Base-by-base conservation (phyloP, 352 stramenopile genomes). In the Pythium phragmitis region DNA sequence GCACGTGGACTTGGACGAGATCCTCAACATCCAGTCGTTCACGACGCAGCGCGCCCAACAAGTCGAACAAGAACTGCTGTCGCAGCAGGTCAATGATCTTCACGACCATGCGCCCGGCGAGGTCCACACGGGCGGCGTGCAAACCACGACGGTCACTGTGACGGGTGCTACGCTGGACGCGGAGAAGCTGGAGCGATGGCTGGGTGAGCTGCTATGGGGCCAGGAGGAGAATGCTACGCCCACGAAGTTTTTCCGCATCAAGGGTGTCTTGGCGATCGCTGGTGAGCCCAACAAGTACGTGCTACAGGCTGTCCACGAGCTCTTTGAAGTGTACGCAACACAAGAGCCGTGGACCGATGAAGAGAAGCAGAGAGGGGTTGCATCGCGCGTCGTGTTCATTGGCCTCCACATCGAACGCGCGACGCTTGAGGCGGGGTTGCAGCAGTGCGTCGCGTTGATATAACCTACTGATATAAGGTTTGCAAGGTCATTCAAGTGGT, bases 11-110 rank as follows among this genome's bases (percentile, higher is more conserved):
- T 65, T 94, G 45, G 71, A 82, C 47, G 72, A 86, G 51, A 87
- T 94, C 57, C 73, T 94, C n/a, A 62, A 94, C 55, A 89, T 94
- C 51, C 73, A 87, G 50, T 80, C 80, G 60, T 94, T 94, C 68
- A 89, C 80, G n/a, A 86, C 79, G 0, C 79, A 77, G 52, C 76
- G 79, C 23, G 82, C 81, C 0, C 60, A 80, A 28, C 72, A 88
- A 48, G 76, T 94, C 28, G 84, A 91, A 57, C 65, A 72, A 4
- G 69, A 76, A n/a, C 55, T 65, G n/a, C 36, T 23, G 45, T 13
- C 54, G n/a, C 46, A 61, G 21, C 45, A 34, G 4, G 14, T 63
- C 60, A 33, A 21, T 6, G 48, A 51, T 4, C 45, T 45, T 26
- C 17, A 45, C 34, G 34, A 57, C 33, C 47, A 64, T 26, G 34